phyloP scores from a whole-genome alignment of 192 early-diverging fungal species.

The Powellomyces hirtus region DNA sequence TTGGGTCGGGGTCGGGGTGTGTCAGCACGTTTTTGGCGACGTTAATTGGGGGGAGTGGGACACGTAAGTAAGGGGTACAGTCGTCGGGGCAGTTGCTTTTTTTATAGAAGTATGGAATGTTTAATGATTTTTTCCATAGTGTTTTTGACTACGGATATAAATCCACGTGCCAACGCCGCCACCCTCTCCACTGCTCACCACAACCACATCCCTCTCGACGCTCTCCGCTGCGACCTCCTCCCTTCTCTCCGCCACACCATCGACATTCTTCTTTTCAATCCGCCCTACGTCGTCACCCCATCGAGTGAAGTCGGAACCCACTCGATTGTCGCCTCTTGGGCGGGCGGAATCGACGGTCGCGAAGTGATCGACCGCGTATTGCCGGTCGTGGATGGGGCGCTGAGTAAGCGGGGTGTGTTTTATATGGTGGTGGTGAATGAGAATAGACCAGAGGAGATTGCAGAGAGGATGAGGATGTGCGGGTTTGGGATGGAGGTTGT shows the following conservation, averaged over 20 bases:
- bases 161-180: constrained; percentile 66
- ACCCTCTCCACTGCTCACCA: constrained; percentile 62
- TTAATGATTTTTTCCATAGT: too few species aligned
- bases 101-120: background rate
- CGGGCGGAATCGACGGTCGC: constrained; percentile 86
- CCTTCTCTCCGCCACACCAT: constrained; percentile 55
- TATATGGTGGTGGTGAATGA: constrained; percentile 85
- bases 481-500: constrained; percentile 42
- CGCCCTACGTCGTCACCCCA: constrained; percentile 91
- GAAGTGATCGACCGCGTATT: constrained; percentile 81
- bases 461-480: constrained; percentile 53
- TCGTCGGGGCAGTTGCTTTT: too few species aligned
- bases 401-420: constrained; percentile 72
- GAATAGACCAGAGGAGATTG: constrained; percentile 81
- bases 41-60: too few species aligned
- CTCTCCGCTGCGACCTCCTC: constrained; percentile 63
- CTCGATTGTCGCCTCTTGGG: constrained; percentile 85
- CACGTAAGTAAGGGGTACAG: too few species aligned
- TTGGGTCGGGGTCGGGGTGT: constrained; percentile 88
- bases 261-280: constrained; percentile 90
- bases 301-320: constrained; percentile 71
- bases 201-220: constrained; percentile 61
- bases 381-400: constrained; percentile 65
- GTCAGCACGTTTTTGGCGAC: constrained; percentile 78
- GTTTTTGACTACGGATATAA: constrained; percentile 74